Base-by-base conservation (phyloP, 2,329 filamentous ascomycete genomes). In the Botryotinia narcissicola region DNA sequence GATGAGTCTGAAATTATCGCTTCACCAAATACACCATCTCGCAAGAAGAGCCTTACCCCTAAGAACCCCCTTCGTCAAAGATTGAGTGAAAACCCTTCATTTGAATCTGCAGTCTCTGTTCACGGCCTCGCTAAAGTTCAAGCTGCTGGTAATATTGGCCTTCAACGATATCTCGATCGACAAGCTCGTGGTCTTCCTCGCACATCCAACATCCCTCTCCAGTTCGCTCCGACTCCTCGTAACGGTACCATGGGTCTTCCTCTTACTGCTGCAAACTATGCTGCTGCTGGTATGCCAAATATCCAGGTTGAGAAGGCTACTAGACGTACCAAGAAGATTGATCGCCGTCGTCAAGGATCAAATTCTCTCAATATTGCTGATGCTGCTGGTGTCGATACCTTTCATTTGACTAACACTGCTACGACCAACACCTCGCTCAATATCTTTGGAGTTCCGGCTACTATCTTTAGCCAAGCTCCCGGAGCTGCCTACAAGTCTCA, bases 121-220 rank as follows among this genome's bases (percentile, higher is more conserved):
- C 51, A 60, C n/a, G 71, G 71, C 7, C 63, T 73, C n/a, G 71
- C 63, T 22, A 29, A 32, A 69, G 54, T 57, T 35, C 71, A 54
- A 6, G 71, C 71, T 57, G 48, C 66, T 1, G 66, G 66, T 18
- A 69, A 32, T 0, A n/a, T 29, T 29, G 66, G 66, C 14, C 66
- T 69, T 32, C 66, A 69, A 3, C 48, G 66, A 57, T 69, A 25
- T 59, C 66, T 69, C 2, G 48, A 69, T 16, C 54, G 60, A 32
- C 71, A 73, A 61, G 71, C 71, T 29, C 63, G 63, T 18, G 63
- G 71, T 48, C 61, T 73, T 54, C 63, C 71, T 18, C 71, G 71
- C 16, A 37, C 54, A 61, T 35, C 71, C 12, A 66, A 72, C 6
- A 14, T 29, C 6, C 46, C 48, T 3, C 46, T 69, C 14, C n/a